Base-by-base conservation (phyloP, 2,329 filamentous ascomycete genomes). In the Seiridium cupressi region DNA sequence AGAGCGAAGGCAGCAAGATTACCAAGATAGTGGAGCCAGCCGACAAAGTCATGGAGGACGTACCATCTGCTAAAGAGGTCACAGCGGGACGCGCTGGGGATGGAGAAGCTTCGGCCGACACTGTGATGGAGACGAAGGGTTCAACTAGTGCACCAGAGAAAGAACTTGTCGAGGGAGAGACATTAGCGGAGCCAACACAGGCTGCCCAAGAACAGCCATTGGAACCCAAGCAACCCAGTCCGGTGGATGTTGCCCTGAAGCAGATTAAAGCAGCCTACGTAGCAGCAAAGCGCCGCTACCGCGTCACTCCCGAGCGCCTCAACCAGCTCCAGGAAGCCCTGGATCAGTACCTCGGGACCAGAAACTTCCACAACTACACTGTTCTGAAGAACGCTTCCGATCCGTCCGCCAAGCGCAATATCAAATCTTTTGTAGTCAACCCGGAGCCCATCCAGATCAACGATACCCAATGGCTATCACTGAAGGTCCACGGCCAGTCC, bases 291-390 rank as follows among this genome's bases (percentile, higher is more conserved):
- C 88, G 91, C 51, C 84, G 87, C 1, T 98, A 97, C 73, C 91
- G 94, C 55, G 89, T 96, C 59, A 88, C 90, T 0, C 78, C 85
- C 0, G 78, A 79, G 26, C 92, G 95, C 7, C 81, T 95, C 53
- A 78, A 84, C 35, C 88, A 89, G 62, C 85, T 99, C 2, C 92
- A 96, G 73, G 83, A 86, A 40, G 88, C 88, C 0, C 83, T 99
- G 8, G 77, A 86, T 68, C 81, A 84, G 65, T 99, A 95, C 76
- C 77, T 89, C 8, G 95, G 95, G 64, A 97, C 93, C 3, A 84
- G 84, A 69, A 97, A 96, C 79, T 99, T 89, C 81, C 93, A 97
- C 84, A 99, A 99, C 82, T 99, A 96, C 81, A 99, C 95, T 2
- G 87, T 99, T 60, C 90, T 95, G 67, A 99, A 98, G 78, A 81